Evolutionary conservation across 106 monocot genomes (phyloP), one percentile per base, ranked within the genome.

Genomic region (Iris macrosiphon): DNA sequence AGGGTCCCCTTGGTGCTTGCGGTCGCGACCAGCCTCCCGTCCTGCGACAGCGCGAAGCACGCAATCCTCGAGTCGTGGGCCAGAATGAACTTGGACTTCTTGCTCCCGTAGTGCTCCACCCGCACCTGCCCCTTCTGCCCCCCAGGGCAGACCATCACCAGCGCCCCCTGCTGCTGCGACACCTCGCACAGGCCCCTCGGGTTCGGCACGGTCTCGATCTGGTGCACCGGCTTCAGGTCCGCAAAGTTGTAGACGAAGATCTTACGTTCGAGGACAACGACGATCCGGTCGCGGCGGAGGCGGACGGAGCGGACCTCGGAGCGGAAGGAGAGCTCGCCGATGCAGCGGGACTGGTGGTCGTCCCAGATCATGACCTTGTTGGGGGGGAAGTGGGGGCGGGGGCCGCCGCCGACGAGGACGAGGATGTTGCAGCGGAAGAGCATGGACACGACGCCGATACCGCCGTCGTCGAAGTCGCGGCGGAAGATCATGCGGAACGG

Each of bases 281-380:
- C 52, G 37, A 98, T 90, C 12, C 96, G 79, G 49, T 98, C 96
- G 8, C 96, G 64, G 15, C 90, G 90, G 21, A 98, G 75, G 3
- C 90, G 76, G 20, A 98, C 96, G 4, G 77, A 79, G 0, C 90
- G 86, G 13, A 98, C 96, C 55, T 90, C 86, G 0, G 96, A 87
- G 3, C 90, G 79, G 71, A 98, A 98, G 2, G 96, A 98, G 31
- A 98, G 80, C 71, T 98, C 96, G 33, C 96, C 96, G 42, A 98
- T 98, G 72, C 96, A 98, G 2, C 96, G 75, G 62, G 76, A 80
- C 79, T 98, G 96, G 61, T 98, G 90, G 61, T 98, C 96, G 68
- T 98, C 96, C 96, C 96, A 98, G 59, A 98, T 98, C 96, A 98
- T 98, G 68, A 98, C 96, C 58, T 91, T 90, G 37, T 71, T 91